Evolutionary conservation across 345 rosid species (phyloP).

Genomic region (Moricandia arvensis): DNA sequence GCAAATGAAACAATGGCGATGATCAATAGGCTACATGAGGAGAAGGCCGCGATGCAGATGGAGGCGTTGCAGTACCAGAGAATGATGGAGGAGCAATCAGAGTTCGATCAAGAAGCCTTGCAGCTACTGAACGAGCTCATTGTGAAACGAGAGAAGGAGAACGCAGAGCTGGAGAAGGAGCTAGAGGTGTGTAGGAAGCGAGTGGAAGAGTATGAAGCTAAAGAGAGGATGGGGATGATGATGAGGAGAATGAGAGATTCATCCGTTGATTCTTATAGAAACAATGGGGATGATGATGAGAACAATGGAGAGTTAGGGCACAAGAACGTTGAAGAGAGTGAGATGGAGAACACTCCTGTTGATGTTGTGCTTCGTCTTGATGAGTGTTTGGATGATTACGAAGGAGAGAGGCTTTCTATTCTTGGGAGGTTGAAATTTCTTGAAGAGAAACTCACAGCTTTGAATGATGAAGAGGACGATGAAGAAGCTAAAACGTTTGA

Average conservation of each 20-base stretch:
- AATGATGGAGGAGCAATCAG: slow-evolving; percentile 98
- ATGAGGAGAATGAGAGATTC: slow-evolving; percentile 56
- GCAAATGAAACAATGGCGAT: slow-evolving; percentile 98
- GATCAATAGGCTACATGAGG: slow-evolving; percentile 97
- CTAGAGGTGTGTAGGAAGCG: slow-evolving; percentile 60
- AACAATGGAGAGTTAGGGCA: slow-evolving; percentile 49
- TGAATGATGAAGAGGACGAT: slow-evolving; percentile 57
- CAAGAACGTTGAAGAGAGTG: slow-evolving; percentile 38
- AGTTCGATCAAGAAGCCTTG: slow-evolving; percentile 96
- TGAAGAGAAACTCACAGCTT: slow-evolving; percentile 71
- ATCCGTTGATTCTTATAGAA: slow-evolving; percentile 56
- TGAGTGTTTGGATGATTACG: slow-evolving; percentile 70
- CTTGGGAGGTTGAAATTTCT: slow-evolving; percentile 84
- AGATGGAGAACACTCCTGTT: slow-evolving; percentile 55
- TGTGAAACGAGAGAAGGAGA: slow-evolving; percentile 82
- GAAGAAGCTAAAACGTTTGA: slow-evolving; percentile 50
- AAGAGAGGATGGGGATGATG: slow-evolving; percentile 52
- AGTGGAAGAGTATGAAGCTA: slow-evolving; percentile 67
- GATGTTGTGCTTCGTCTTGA: slow-evolving; percentile 75
- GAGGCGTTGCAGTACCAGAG: slow-evolving; percentile 97
- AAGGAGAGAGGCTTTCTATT: slow-evolving; percentile 81
- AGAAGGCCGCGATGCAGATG: slow-evolving; percentile 99
- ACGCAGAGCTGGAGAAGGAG: slow-evolving; percentile 73
- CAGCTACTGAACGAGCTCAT: slow-evolving; percentile 82
- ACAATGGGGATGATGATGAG: slow-evolving; percentile 54